Conservation (phyloP, 441 rosid genomes). For the Corymbia citriodora region DNA sequence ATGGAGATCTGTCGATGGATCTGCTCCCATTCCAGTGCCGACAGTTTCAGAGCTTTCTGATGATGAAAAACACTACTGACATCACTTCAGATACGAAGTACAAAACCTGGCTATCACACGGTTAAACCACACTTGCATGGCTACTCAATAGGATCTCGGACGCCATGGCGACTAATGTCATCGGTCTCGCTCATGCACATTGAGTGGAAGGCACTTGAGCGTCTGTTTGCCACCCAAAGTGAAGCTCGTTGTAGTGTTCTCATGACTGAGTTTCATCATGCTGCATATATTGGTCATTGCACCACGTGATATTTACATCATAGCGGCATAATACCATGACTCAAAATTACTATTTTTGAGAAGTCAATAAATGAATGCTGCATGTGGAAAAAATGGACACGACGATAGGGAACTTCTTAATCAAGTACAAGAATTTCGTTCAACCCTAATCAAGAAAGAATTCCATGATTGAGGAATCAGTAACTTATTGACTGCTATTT, state of each 20-base stretch:
- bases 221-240: not conserved
- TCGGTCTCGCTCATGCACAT: not conserved
- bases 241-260: not conserved
- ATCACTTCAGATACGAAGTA: not conserved
- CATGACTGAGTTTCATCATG: not conserved
- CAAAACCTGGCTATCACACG: not conserved
- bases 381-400: fast-evolving
- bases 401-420: not conserved
- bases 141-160: not conserved
- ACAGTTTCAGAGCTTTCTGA: not conserved
- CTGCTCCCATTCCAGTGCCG: not conserved
- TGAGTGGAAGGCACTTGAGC: not conserved
- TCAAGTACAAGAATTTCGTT: not conserved
- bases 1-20: not conserved
- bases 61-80: not conserved
- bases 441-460: not conserved
- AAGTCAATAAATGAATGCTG: not conserved
- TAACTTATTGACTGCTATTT: too few relatives aligned
- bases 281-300: not conserved
- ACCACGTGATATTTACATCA: not conserved
- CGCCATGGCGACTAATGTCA: not conserved
- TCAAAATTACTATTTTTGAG: not conserved
- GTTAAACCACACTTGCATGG: not conserved
- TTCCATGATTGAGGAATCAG: not conserved
- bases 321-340: not conserved